phyloP scores from a whole-genome alignment of 1,284 basidiomycete genomes.

The Microbotryomycetes sp. region DNA sequence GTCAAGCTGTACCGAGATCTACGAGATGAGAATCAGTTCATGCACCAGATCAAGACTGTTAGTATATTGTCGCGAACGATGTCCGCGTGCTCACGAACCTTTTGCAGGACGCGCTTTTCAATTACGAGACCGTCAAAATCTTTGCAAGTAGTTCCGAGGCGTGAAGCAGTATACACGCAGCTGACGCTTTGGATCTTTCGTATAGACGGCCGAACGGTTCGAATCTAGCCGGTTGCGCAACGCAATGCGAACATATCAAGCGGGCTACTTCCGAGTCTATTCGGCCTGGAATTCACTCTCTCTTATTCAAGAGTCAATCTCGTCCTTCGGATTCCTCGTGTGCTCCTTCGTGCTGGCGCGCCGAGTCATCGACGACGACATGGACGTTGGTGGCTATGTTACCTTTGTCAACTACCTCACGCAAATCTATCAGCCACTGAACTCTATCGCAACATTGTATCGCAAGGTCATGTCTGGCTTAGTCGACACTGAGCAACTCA shows the following conservation, averaged over 20 bases:
- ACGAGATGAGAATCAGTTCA: slow-evolving; percentile 27
- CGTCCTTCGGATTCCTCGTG: slow-evolving; percentile 61
- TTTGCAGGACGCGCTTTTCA: slow-evolving; percentile 51
- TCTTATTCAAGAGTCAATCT: slow-evolving; percentile 58
- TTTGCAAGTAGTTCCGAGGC: slow-evolving; percentile 14
- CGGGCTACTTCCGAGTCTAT: slow-evolving; percentile 52
- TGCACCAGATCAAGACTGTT: slow-evolving; percentile 11
- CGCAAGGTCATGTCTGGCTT: slow-evolving; percentile 40
- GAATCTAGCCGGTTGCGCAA: slow-evolving; percentile 65
- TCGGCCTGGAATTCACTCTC: slow-evolving; percentile 15
- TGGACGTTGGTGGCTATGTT: slow-evolving; percentile 43
- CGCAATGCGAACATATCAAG: slow-evolving; percentile 68
- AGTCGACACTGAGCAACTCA: slow-evolving; percentile 67
- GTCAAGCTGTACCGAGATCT: slow-evolving; percentile 46
- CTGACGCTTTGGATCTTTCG: slow-evolving; percentile 35
- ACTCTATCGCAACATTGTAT: slow-evolving; percentile 52
- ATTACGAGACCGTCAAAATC: slow-evolving; percentile 64
- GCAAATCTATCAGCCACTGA: slow-evolving; percentile 63
- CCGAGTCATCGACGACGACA: slow-evolving; percentile 51
- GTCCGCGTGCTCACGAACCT: slow-evolving; percentile 6
- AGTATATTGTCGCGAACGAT: background rate
- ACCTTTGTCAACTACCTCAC: slow-evolving; percentile 59
- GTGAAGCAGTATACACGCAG: too few species aligned
- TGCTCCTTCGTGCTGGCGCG: slow-evolving; percentile 67
- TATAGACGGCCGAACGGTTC: slow-evolving; percentile 58